Evolutionary conservation across 2,329 filamentous ascomycete species (phyloP).

Genomic region (Cladosporium sp.): DNA sequence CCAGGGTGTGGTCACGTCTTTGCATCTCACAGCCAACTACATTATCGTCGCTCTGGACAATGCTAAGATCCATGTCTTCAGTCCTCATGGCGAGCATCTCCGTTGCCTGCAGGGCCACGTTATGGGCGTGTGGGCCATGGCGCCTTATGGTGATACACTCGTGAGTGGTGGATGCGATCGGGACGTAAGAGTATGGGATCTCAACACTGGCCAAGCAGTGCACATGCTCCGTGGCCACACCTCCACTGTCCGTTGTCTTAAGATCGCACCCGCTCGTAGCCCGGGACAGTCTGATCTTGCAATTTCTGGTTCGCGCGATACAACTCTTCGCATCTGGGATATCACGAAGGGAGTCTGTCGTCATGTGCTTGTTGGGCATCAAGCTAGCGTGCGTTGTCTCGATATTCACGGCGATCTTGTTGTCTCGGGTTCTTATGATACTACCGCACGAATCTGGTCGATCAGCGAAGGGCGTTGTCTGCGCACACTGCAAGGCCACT

Average conservation of each 20-base stretch:
- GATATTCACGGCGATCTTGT: constrained; percentile 96
- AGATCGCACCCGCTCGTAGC: constrained; percentile 74
- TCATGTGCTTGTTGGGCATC: constrained; percentile 90
- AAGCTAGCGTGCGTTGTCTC: constrained; percentile 90
- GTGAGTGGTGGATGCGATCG: constrained; percentile 96
- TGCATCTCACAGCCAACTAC: constrained; percentile 92
- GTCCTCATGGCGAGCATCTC: constrained; percentile 83
- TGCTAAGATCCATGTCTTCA: constrained; percentile 97
- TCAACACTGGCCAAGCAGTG: constrained; percentile 76
- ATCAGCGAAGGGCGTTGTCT: constrained; percentile 93
- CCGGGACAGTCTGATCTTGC: constrained; percentile 66
- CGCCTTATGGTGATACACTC: constrained; percentile 91
- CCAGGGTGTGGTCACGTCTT: constrained; percentile 91
- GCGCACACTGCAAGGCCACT: constrained; percentile 87
- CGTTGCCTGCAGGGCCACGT: constrained; percentile 92
- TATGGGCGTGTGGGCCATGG: constrained; percentile 99
- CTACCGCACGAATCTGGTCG: constrained; percentile 94
- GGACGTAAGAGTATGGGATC: constrained; percentile 95
- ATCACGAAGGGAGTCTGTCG: constrained; percentile 82
- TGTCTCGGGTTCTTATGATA: constrained; percentile 98
- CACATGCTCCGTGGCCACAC: constrained; percentile 92
- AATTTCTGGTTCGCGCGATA: constrained; percentile 94
- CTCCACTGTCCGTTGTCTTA: constrained; percentile 92
- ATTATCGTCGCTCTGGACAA: constrained; percentile 98
- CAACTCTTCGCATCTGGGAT: constrained; percentile 93